A percentile compares a stretch with the other conserved stretches of the same genome.
phyloP scores from a whole-genome alignment of 805 yeast genomes.

The Candida orba region DNA sequence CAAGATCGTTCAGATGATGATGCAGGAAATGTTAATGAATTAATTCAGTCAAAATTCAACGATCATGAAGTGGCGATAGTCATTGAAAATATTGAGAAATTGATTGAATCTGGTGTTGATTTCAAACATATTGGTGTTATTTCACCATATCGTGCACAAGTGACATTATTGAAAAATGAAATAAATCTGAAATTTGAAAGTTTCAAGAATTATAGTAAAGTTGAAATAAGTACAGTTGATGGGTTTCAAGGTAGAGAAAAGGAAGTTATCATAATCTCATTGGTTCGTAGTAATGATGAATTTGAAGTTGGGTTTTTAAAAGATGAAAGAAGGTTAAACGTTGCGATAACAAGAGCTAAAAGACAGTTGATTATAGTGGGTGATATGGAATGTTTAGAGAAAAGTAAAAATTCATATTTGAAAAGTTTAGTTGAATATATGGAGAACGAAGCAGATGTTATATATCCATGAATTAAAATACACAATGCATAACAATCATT shows the following conservation, averaged over 20 bases:
- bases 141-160: conserved; percentile 89
- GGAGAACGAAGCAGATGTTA: conserved; percentile 6
- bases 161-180: conserved; percentile 36
- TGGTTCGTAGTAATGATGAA: conserved; percentile 73
- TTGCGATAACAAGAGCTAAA: conserved; percentile 87
- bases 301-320: conserved; percentile 74
- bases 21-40: conserved; percentile 6
- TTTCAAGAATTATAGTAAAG: not conserved
- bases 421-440: conserved; percentile 4
- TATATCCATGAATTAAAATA: conserved; percentile 6
- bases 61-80: conserved; percentile 69
- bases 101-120: conserved; percentile 46
- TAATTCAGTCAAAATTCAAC: conserved; percentile 53
- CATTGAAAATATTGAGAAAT: conserved; percentile 42
- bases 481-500: too few species aligned
- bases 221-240: conserved; percentile 88
- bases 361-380: conserved; percentile 83
- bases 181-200: conserved; percentile 2
- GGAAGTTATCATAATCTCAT: conserved; percentile 69
- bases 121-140: conserved; percentile 70
- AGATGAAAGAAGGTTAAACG: conserved; percentile 78
- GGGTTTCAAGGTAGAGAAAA: conserved; percentile 97
- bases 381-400: conserved; percentile 61
- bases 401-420: conserved; percentile 3
- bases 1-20: conserved; percentile 47